Percentiles rank a stretch among this genome's conserved stretches.
These are phyloP conservation scores for Jamesozyma jinghongensis DNA, from an alignment of 805 yeast species.

Conservation along the genomic window DNA sequence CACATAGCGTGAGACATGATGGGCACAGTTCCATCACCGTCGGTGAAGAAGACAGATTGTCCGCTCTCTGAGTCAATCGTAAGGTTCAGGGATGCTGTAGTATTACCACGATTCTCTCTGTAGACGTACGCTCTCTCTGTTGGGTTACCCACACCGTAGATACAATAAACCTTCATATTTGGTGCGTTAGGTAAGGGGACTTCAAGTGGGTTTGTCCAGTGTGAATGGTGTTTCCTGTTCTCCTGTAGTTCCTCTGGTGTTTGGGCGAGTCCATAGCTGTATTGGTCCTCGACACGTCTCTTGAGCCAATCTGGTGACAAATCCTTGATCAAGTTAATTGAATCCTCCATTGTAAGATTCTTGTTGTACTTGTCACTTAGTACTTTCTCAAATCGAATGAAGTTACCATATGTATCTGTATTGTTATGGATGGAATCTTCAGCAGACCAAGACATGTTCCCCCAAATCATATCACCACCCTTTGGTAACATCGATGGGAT, in stretches of 20 bases:
- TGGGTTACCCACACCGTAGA: constrained; percentile 95
- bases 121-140: constrained; percentile 91
- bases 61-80: constrained; percentile 58
- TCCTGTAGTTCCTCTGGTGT: constrained; percentile 46
- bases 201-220: constrained; percentile 94
- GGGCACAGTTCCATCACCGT: constrained; percentile 96
- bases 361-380: constrained; percentile 8
- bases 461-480: constrained; percentile 91
- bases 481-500: constrained; percentile 93
- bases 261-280: constrained; percentile 69
- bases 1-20: constrained; percentile 81
- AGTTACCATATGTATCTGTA: constrained; percentile 55
- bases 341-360: constrained; percentile 58
- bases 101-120: constrained; percentile 42
- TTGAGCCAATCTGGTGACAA: constrained; percentile 72
- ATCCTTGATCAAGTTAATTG: constrained; percentile 55
- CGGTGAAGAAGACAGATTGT: constrained; percentile 68
- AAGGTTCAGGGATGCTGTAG: constrained; percentile 45
- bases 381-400: constrained; percentile 46
- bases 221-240: constrained; percentile 63
- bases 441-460: constrained; percentile 64
- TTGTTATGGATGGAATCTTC: constrained; percentile 37
- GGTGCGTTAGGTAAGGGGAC: constrained; percentile 91
- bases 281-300: constrained; percentile 55
- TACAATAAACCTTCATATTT: constrained; percentile 75